phyloP scores from a whole-genome alignment of 352 stramenopile species.

The Phytophthora podocarpi region DNA sequence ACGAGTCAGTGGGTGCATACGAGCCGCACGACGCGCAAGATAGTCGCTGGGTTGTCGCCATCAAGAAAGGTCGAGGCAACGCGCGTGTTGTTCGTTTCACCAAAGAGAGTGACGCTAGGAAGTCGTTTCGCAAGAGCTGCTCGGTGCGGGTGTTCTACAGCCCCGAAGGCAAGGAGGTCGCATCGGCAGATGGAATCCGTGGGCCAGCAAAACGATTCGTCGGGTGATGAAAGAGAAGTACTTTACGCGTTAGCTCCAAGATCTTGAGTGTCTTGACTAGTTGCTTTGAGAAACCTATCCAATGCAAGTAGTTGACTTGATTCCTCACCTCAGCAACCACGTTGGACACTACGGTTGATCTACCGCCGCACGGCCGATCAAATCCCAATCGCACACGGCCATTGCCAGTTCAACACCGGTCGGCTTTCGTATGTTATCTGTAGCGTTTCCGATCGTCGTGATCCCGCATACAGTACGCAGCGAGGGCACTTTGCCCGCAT shows the following conservation, averaged over 20 bases:
- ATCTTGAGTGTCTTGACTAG: too few relatives aligned
- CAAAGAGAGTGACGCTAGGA: slow-evolving; percentile 10
- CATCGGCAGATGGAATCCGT: slow-evolving; percentile 16
- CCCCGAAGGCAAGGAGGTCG: slow-evolving; percentile 14
- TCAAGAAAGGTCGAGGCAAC: slow-evolving; percentile 27
- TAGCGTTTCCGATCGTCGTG: too few relatives aligned
- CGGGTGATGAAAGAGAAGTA: slow-evolving; percentile 25
- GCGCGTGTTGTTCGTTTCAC: slow-evolving; percentile 22
- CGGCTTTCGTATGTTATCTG: too few relatives aligned
- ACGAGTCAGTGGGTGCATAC: slow-evolving; percentile 15
- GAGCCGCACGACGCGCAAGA: slow-evolving; percentile 6
- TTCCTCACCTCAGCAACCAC: too few relatives aligned
- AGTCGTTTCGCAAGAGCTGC: slow-evolving; percentile 21
- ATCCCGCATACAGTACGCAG: too few relatives aligned
- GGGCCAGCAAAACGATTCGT: slow-evolving; percentile 23
- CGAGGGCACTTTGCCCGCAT: too few relatives aligned
- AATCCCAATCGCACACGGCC: too few relatives aligned
- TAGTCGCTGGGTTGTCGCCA: slow-evolving; percentile 18
- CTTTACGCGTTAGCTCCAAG: slow-evolving; percentile 9
- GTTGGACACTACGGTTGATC: too few relatives aligned
- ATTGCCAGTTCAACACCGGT: too few relatives aligned
- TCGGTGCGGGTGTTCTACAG: slow-evolving; percentile 26
- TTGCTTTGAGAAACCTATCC: too few relatives aligned
- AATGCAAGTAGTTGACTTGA: too few relatives aligned
- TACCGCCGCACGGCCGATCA: too few relatives aligned